phyloP scores from a whole-genome alignment of 371 early-diverging fungal genomes.

The Syncephalastrum contaminatum region DNA sequence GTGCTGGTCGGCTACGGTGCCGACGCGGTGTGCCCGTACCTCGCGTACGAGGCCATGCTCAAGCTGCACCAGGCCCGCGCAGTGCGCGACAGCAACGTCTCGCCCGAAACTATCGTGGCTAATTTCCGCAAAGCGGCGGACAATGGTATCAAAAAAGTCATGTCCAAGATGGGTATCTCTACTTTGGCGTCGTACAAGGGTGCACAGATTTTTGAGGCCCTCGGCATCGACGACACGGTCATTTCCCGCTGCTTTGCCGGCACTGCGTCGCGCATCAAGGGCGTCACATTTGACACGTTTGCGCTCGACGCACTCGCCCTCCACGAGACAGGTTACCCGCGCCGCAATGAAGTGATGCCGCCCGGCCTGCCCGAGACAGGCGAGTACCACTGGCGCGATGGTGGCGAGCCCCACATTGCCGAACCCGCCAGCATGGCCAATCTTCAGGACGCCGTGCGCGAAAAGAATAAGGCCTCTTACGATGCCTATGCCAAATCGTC shows the following conservation, averaged over 20 bases:
- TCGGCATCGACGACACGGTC: slow-evolving; percentile 88
- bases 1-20: slow-evolving; percentile 97
- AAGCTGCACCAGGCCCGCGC: slow-evolving; percentile 86
- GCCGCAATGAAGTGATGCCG: slow-evolving; percentile 61
- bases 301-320: slow-evolving; percentile 86
- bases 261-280: slow-evolving; percentile 94
- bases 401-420: slow-evolving; percentile 91
- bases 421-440: slow-evolving; percentile 85
- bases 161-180: slow-evolving; percentile 99
- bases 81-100: slow-evolving; percentile 52
- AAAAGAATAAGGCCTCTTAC: slow-evolving; percentile 85
- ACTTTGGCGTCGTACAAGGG: slow-evolving; percentile 97
- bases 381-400: slow-evolving; percentile 95
- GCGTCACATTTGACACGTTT: slow-evolving; percentile 84
- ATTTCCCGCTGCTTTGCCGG: slow-evolving; percentile 91
- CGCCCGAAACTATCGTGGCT: slow-evolving; percentile 60
- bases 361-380: slow-evolving; percentile 85
- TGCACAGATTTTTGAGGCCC: slow-evolving; percentile 97
- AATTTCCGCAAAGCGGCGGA: slow-evolving; percentile 87
- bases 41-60: slow-evolving; percentile 84
- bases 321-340: slow-evolving; percentile 87
- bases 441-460: slow-evolving; percentile 94
- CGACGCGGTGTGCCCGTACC: slow-evolving; percentile 94
- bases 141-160: slow-evolving; percentile 95
- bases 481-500: slow-evolving; percentile 79